Evolutionary conservation across 129 eudicot species (phyloP), one percentile per base, ranked within the genome.

Genomic region (Tanacetum coccineum): DNA sequence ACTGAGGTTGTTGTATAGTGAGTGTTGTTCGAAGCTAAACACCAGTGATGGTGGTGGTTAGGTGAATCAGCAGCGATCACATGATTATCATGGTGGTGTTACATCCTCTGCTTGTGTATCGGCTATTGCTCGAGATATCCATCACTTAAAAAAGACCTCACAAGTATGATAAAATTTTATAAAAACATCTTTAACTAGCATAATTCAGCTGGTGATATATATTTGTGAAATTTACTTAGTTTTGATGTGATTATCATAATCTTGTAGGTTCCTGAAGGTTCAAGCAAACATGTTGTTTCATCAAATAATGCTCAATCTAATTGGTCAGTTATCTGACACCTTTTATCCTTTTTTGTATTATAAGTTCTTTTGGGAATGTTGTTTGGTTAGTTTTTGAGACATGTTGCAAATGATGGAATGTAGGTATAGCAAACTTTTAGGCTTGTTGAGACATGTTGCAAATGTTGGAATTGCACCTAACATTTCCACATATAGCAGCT

Each of bases 291-390:
- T 74, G 98, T 92, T 26, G 91, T 85, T 62, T 92, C 98, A 19
- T 88, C 98, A 57, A 85, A 81, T 80, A 92, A 92, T 70, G 96
- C 98, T 65, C 98, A 92, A 76, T 71, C 84, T 9, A 92, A 92
- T 78, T 92, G 98, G 98, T 92, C 83, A 64, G 8, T 12, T 53
- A n/a, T 42, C 8, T 13, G 39, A 53, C 54, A 49, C 21, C 55
- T 67, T 39, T 56, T 45, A 7, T 40, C n/a, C n/a, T n/a, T n/a
- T n/a, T n/a, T n/a, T n/a, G n/a, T n/a, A n/a, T 39, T 67, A 22
- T 4, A 5, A 13, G 18, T 51, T 11, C 18, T 46, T 66, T 9
- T 11, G 14, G 17, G 66, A 21, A 9, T 7, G 15, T 56, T 64
- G n/a, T 14, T 62, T 26, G 36, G 13, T 9, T 58, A 12, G 17